phyloP scores from a whole-genome alignment of 371 early-diverging fungal genomes.

The Syncephalis fuscata region DNA sequence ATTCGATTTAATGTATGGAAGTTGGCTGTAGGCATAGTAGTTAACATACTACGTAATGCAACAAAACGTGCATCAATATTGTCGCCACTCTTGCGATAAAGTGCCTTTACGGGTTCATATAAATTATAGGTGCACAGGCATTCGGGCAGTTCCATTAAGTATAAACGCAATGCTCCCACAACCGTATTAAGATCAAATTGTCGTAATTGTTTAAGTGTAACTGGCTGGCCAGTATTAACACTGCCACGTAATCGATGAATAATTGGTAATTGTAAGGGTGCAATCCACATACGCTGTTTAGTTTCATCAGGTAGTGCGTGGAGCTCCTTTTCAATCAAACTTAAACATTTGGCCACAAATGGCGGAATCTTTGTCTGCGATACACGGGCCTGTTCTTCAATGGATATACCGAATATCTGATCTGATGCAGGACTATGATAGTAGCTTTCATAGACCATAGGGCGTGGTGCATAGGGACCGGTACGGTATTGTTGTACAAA shows the following conservation, averaged over 20 bases:
- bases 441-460: conserved; percentile 46
- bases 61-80: conserved; percentile 22
- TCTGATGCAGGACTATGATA: conserved; percentile 42
- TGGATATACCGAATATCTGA: conserved; percentile 59
- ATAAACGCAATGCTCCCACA: conserved; percentile 44
- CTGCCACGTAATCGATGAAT: conserved; percentile 44
- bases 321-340: conserved; percentile 24
- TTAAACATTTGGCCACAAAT: conserved; percentile 29
- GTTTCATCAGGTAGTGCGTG: conserved; percentile 5
- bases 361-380: conserved; percentile 33
- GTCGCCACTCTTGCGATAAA: conserved; percentile 28
- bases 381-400: conserved; percentile 42
- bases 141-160: conserved; percentile 50
- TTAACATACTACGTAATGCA: conserved; percentile 33
- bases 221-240: conserved; percentile 28
- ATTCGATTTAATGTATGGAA: conserved; percentile 29
- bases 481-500: conserved; percentile 59
- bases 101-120: conserved; percentile 48
- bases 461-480: conserved; percentile 47
- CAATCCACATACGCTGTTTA: conserved; percentile 34
- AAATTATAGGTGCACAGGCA: conserved; percentile 47
- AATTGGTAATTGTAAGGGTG: conserved; percentile 28
- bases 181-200: conserved; percentile 33
- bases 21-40: conserved; percentile 28
- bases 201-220: conserved; percentile 30